Conservation (phyloP, 2,329 filamentous ascomycete species). For the Bipolaris cookei region DNA sequence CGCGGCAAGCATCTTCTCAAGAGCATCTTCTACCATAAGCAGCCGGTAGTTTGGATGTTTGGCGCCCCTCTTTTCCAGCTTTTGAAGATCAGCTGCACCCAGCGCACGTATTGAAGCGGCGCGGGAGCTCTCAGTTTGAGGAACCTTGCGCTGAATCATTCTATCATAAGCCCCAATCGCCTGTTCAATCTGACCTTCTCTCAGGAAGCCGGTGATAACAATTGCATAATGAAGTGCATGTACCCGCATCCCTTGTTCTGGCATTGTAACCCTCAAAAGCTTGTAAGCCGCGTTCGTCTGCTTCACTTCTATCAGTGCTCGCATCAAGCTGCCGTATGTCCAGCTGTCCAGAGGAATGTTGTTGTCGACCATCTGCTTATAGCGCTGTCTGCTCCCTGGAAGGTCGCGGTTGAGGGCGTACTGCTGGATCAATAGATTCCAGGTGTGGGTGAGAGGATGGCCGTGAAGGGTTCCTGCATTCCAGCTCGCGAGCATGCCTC, state of each 20-base stretch:
- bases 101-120: constrained; percentile 45
- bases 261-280: constrained; percentile 60
- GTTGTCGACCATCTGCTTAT: constrained; percentile 61
- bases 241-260: constrained; percentile 51
- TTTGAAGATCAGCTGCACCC: constrained; percentile 30
- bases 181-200: constrained; percentile 52
- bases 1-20: constrained; percentile 35
- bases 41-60: constrained; percentile 29
- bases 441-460: constrained; percentile 65
- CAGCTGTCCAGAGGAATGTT: constrained; percentile 60
- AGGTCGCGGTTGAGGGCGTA: constrained; percentile 70
- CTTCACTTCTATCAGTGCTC: constrained; percentile 59
- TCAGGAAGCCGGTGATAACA: constrained; percentile 59
- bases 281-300: constrained; percentile 63
- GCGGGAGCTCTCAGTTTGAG: constrained; percentile 53
- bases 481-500: constrained; percentile 61
- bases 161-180: constrained; percentile 57
- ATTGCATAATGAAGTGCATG: constrained; percentile 61
- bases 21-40: constrained; percentile 33
- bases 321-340: constrained; percentile 69
- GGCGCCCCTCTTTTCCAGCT: constrained; percentile 19
- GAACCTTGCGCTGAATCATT: constrained; percentile 52
- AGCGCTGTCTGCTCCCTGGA: constrained; percentile 59
- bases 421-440: constrained; percentile 77
- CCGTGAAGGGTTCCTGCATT: constrained; percentile 52